phyloP scores from a whole-genome alignment of 768 basidiomycete genomes.

The Lentinula sp. region DNA sequence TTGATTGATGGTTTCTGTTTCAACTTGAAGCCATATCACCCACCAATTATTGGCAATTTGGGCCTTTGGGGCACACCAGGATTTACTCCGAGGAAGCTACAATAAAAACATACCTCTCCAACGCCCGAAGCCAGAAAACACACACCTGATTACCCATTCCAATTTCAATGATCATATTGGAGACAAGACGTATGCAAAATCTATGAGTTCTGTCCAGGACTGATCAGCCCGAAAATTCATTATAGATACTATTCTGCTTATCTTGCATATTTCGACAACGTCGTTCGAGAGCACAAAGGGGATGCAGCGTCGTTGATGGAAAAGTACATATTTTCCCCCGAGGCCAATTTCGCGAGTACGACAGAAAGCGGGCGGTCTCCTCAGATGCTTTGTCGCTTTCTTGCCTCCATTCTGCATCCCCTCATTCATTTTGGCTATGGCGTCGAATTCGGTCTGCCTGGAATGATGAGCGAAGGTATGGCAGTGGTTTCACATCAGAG shows the following conservation, averaged over 20 bases:
- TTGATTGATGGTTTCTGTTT: conserved; percentile 10
- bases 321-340: conserved; percentile 51
- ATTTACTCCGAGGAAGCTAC: conserved; percentile 32
- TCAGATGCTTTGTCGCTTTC: conserved; percentile 52
- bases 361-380: conserved; percentile 28
- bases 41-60: conserved; percentile 58
- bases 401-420: conserved; percentile 56
- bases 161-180: conserved; percentile 56
- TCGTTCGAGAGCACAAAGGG: conserved; percentile 23
- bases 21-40: conserved; percentile 35
- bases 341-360: conserved; percentile 36
- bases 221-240: background rate
- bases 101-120: conserved; percentile 29
- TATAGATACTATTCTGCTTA: conserved; percentile 55
- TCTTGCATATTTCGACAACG: conserved; percentile 46
- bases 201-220: background rate
- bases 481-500: no score
- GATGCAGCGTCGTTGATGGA: conserved; percentile 36
- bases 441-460: conserved; percentile 54
- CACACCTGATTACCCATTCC: conserved; percentile 33
- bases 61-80: conserved; percentile 46
- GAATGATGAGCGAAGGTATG: conserved; percentile 57
- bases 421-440: conserved; percentile 62
- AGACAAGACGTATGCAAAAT: conserved; percentile 36
- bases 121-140: conserved; percentile 33